Percentiles rank a stretch among this genome's conserved stretches.
phyloP scores from a whole-genome alignment of 2,329 filamentous ascomycete species.

The Thielaviopsis punctulata region DNA sequence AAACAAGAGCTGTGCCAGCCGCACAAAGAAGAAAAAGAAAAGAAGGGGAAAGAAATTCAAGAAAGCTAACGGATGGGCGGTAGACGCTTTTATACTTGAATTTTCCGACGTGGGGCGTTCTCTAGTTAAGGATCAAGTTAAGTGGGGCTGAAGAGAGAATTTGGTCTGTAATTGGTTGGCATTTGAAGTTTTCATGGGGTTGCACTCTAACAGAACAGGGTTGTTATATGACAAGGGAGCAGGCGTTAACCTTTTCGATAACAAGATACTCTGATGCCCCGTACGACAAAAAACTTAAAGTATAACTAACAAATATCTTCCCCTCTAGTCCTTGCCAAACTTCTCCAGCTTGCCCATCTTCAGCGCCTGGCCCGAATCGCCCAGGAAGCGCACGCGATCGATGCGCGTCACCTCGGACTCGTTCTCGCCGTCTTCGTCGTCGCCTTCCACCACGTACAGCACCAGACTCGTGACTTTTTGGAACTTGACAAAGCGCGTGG shows the following conservation, averaged over 20 bases:
- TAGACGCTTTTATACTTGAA: conserved; percentile 1
- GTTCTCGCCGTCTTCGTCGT: conserved; percentile 27
- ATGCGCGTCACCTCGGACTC: conserved; percentile 74
- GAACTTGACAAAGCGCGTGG: conserved; percentile 88
- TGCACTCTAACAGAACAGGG: background rate
- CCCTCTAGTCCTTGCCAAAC: conserved; percentile 57
- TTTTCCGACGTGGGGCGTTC: background rate
- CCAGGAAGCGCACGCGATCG: conserved; percentile 63
- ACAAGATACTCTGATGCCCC: background rate
- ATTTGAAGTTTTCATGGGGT: background rate
- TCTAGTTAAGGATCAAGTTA: too few relatives aligned
- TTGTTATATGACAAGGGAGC: too few relatives aligned
- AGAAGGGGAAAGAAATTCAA: background rate
- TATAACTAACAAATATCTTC: too few relatives aligned
- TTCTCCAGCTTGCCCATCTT: conserved; percentile 93
- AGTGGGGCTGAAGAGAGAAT: too few relatives aligned
- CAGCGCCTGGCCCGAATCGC: conserved; percentile 79
- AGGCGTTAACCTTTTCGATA: background rate
- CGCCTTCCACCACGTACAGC: conserved; percentile 75
- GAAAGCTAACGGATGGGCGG: background rate
- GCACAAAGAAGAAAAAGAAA: conserved; percentile 11
- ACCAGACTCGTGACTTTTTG: conserved; percentile 80
- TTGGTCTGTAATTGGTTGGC: background rate
- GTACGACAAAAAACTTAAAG: background rate
- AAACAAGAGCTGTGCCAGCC: conserved; percentile 13